Conservation (phyloP, 768 basidiomycete species). For the Boletus pseudopeckii region DNA sequence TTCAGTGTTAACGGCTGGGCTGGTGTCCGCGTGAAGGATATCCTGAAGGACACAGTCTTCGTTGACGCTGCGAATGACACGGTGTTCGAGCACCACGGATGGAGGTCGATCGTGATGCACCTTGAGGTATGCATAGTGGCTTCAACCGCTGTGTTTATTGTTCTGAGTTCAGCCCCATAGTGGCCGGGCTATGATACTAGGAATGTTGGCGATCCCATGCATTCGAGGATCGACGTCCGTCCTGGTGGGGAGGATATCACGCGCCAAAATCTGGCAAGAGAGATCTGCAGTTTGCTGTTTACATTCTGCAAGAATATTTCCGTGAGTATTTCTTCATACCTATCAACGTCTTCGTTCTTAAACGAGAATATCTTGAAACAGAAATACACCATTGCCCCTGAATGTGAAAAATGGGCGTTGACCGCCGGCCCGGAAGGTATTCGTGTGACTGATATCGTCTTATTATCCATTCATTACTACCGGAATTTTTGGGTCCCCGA, state of each 20-base stretch:
- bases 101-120: conserved; percentile 18
- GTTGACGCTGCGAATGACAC: conserved; percentile 20
- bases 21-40: conserved; percentile 19
- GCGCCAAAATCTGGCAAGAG: conserved; percentile 19
- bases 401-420: conserved; percentile 20
- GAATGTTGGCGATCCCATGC: conserved; percentile 3
- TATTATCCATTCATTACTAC: conserved; percentile 28
- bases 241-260: conserved; percentile 8
- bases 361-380: not conserved
- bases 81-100: conserved; percentile 16
- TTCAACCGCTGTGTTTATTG: not conserved
- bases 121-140: conserved; percentile 16
- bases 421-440: conserved; percentile 14
- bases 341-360: not conserved
- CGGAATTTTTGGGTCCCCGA: conserved; percentile 29
- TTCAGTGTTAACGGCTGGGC: conserved; percentile 19
- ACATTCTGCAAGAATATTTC: conserved; percentile 1
- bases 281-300: conserved; percentile 13
- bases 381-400: conserved; percentile 10
- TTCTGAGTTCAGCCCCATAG: conserved; percentile 4
- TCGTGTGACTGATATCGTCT: conserved; percentile 12
- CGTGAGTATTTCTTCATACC: conserved; percentile 4
- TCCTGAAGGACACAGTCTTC: conserved; percentile 2
- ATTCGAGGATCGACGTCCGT: conserved; percentile 11
- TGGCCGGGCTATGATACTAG: conserved; percentile 23